Evolutionary conservation across 2,329 filamentous ascomycete genomes (phyloP).

Genomic region (Colletotrichum sp.): DNA sequence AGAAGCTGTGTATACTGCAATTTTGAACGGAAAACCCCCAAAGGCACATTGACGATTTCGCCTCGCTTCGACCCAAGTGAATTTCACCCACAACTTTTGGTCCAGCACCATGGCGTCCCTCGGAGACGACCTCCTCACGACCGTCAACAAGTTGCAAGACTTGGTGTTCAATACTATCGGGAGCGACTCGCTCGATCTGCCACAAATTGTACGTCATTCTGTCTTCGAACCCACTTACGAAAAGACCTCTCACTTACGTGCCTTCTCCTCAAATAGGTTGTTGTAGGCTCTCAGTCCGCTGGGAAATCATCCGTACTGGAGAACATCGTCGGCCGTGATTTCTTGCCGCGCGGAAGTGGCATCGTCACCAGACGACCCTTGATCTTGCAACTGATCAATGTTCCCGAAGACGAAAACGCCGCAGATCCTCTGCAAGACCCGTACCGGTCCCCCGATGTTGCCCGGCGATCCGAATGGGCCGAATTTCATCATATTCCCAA

Average conservation of each 20-base stretch:
- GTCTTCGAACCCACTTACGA: not conserved
- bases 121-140: conserved; percentile 91
- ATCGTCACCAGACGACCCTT: conserved; percentile 94
- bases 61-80: not conserved
- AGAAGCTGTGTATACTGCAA: not conserved
- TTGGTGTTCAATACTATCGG: conserved; percentile 99
- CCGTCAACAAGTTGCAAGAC: conserved; percentile 98
- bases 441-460: conserved; percentile 78
- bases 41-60: not conserved
- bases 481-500: conserved; percentile 97
- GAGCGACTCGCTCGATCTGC: conserved; percentile 95
- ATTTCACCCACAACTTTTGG: not conserved
- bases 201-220: conserved; percentile 82
- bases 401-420: conserved; percentile 72
- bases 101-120: conserved; percentile 79
- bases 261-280: conserved; percentile 69
- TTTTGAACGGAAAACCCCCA: not conserved
- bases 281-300: conserved; percentile 97
- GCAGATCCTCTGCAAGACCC: conserved; percentile 70
- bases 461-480: conserved; percentile 76
- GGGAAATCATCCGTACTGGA: conserved; percentile 98
- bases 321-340: conserved; percentile 98
- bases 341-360: conserved; percentile 92
- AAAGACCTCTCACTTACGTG: not conserved
- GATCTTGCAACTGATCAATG: conserved; percentile 98